phyloP scores from a whole-genome alignment of 1,284 basidiomycete genomes.

The Peniophora sp. region DNA sequence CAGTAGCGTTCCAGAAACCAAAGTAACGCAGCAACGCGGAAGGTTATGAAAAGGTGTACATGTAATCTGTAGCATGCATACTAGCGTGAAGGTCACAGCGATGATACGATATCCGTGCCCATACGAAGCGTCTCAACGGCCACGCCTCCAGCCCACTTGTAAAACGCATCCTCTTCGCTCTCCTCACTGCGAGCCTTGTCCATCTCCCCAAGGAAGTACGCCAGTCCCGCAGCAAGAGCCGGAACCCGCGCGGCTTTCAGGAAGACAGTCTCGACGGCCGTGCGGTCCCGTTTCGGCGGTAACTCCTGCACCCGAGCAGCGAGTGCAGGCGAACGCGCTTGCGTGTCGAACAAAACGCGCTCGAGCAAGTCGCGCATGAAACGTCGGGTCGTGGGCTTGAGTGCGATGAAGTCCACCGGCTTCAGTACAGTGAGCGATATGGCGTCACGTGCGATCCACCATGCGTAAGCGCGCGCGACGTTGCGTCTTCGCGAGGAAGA shows the following conservation, averaged over 20 bases:
- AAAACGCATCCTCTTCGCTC: slow-evolving; percentile 33
- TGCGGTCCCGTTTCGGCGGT: slow-evolving; percentile 41
- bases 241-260: slow-evolving; percentile 56
- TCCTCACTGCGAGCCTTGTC: slow-evolving; percentile 31
- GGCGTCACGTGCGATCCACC: slow-evolving; percentile 76
- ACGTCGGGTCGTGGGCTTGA: slow-evolving; percentile 51
- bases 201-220: slow-evolving; percentile 54
- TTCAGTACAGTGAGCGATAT: slow-evolving; percentile 76
- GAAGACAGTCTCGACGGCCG: slow-evolving; percentile 66
- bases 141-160: slow-evolving; percentile 56
- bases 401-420: slow-evolving; percentile 78
- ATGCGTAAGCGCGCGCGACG: slow-evolving; percentile 72
- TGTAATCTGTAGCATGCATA: background rate
- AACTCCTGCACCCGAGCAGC: slow-evolving; percentile 29
- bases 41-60: no score
- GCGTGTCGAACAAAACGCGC: slow-evolving; percentile 65
- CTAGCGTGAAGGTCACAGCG: slow-evolving; percentile 18
- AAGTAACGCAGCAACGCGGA: no score
- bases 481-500: slow-evolving; percentile 54
- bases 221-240: slow-evolving; percentile 56
- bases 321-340: slow-evolving; percentile 60
- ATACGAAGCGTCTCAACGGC: slow-evolving; percentile 62
- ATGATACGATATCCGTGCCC: slow-evolving; percentile 47
- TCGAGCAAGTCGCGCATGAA: slow-evolving; percentile 70
- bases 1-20: slow-evolving; percentile 58